Evolutionary conservation across 176 grass and related monocot species (phyloP).

Genomic region (Guadua angustifolia): DNA sequence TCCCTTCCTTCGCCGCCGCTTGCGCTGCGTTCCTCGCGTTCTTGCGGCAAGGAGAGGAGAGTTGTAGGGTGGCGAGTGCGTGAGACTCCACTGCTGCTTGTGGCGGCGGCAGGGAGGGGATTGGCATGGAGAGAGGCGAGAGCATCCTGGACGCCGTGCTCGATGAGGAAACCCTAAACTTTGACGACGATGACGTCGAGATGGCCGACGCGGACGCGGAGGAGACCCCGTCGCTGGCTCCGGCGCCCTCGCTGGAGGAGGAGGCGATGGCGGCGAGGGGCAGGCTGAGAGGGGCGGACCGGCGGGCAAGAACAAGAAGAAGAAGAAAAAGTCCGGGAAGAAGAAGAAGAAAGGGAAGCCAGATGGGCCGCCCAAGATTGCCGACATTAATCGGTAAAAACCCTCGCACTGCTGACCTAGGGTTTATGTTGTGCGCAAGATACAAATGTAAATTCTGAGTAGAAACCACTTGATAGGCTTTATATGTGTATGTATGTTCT

Average conservation of each 20-base stretch:
- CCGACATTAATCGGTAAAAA: constrained; percentile 72
- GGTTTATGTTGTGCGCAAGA: constrained; percentile 28
- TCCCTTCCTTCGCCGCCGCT: constrained; percentile 22
- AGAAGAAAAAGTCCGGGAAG: constrained; percentile 47
- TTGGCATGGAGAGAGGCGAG: constrained; percentile 47
- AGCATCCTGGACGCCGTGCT: constrained; percentile 24
- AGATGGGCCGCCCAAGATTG: constrained; percentile 57
- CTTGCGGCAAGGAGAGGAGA: neutral
- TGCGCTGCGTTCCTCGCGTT: neutral
- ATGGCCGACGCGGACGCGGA: constrained; percentile 68
- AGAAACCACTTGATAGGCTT: neutral
- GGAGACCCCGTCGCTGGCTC: constrained; percentile 6
- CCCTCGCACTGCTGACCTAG: constrained; percentile 29
- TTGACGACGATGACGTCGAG: constrained; percentile 59
- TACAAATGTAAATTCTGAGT: neutral
- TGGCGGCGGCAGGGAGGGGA: neutral
- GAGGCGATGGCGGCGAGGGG: constrained; percentile 2
- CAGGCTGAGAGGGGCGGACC: constrained; percentile 29
- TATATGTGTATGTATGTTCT: neutral
- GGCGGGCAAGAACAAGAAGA: constrained; percentile 49
- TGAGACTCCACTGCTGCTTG: neutral
- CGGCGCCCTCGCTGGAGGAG: neutral
- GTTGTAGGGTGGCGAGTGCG: neutral
- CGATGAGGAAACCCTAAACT: constrained; percentile 51
- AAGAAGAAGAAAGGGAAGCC: constrained; percentile 43